Evolutionary conservation across 2,329 filamentous ascomycete species (phyloP).

Genomic region (Botrytis byssoidea): DNA sequence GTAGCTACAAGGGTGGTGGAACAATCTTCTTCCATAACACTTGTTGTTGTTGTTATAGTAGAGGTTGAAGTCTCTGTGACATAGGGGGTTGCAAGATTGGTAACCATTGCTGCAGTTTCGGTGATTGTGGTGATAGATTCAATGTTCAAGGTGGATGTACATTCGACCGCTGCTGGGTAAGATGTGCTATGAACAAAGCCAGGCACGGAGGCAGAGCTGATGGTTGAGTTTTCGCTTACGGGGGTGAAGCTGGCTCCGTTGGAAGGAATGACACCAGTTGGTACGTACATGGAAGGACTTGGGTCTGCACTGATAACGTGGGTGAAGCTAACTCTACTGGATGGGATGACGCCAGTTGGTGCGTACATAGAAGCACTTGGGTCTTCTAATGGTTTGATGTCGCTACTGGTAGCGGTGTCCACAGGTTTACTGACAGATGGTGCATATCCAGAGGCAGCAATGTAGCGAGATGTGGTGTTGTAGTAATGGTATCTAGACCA

Average conservation of each 20-base stretch:
- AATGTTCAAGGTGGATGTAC: not conserved
- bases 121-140: not conserved
- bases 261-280: not conserved
- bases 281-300: not conserved
- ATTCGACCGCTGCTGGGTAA: not conserved
- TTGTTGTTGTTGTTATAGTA: not conserved
- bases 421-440: not conserved
- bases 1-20: not conserved
- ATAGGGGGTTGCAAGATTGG: not conserved
- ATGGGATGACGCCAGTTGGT: not conserved
- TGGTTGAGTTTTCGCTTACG: conserved; percentile 1
- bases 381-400: not conserved
- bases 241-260: not conserved
- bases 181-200: not conserved
- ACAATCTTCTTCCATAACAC: not conserved
- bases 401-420: not conserved
- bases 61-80: not conserved
- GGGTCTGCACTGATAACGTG: not conserved
- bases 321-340: not conserved
- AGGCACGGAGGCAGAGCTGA: not conserved
- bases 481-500: not conserved
- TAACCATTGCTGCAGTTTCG: not conserved
- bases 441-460: not conserved
- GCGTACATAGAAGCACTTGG: not conserved
- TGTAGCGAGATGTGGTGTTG: not conserved